phyloP scores from a whole-genome alignment of 257 asterid genomes.

The Solanum piurae region DNA sequence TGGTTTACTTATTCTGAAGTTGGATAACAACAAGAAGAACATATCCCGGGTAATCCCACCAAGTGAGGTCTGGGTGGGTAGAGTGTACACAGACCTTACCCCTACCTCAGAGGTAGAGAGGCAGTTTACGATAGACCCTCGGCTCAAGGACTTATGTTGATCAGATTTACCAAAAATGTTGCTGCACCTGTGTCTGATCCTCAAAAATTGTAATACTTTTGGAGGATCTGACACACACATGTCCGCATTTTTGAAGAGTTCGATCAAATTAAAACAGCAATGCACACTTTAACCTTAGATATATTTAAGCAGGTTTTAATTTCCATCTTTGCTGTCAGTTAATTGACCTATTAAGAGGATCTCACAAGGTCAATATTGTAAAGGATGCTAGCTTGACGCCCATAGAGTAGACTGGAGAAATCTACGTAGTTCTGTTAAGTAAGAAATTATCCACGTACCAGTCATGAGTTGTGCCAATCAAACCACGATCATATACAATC shows the following conservation, averaged over 20 bases:
- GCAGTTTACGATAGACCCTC: not conserved
- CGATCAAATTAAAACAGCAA: not conserved
- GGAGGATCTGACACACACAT: not conserved
- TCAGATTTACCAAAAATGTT: not conserved
- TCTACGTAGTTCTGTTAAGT: not conserved
- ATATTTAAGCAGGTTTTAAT: not conserved
- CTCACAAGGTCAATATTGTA: not conserved
- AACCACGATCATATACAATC: slow-evolving; percentile 81
- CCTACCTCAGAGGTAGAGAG: not conserved
- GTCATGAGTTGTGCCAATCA: slow-evolving; percentile 75
- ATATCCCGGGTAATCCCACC: rapidly evolving
- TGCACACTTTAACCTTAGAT: not conserved
- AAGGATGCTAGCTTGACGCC: not conserved
- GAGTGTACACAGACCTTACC: not conserved
- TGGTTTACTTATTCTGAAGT: not conserved
- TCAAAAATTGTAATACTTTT: not conserved
- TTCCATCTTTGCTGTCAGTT: not conserved
- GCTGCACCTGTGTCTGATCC: not conserved
- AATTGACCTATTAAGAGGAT: not conserved
- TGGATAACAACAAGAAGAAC: not conserved
- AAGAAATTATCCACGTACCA: slow-evolving; percentile 39
- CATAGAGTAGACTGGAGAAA: not conserved
- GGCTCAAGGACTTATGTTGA: not conserved
- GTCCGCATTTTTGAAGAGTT: not conserved
- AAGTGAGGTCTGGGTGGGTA: not conserved